Base-by-base conservation (phyloP, 1,139 yeast genomes). In the Pichia cactophila region DNA sequence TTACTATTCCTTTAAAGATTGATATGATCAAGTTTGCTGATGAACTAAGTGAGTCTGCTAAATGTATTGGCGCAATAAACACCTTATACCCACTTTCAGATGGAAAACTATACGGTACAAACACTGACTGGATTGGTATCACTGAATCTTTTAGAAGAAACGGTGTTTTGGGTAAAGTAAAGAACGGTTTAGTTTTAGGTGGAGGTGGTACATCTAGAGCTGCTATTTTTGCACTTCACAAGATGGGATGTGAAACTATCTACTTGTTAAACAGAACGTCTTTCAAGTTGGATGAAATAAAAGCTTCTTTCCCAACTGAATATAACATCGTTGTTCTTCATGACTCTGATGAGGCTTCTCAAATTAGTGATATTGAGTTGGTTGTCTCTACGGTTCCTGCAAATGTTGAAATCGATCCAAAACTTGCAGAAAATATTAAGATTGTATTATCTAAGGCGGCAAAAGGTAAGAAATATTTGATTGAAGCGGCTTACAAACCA, bases 131-230 rank as follows among this genome's bases (percentile, higher is more conserved):
- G 96, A 70, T 82, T 49, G 99, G 98, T 26, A 86, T 94, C 58
- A 74, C 73, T 44, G 77, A 83, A 56, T 79, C 96, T 1, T 80
- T 88, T 59, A 63, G 70, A 41, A 68, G 75, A 52, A 73, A 75
- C 51, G 92, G 92, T 11, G 81, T 81, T 35, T 40, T 41, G 10
- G 61, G 54, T 23, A 72, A 74, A 50, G 49, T 41, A 17, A 41
- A 42, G 11, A 94, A 89, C 41, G 58, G 59, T 36, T 71, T 92
- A 54, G 84, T 92, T 47, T 73, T 92, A 57, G 99, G 99, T 45
- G 96, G 96, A 31, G 99, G 99, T 42, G 99, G 99, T 45, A 90
- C 99, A 37, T 83, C 96, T 0, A 78, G 97, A 62, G 97, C 98
- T 41, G 98, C 97, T 1, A 80, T 87, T 26, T 90, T 78, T 65